phyloP scores from a whole-genome alignment of 169 alveolate genomes.

The Plasmodium gaboni region DNA sequence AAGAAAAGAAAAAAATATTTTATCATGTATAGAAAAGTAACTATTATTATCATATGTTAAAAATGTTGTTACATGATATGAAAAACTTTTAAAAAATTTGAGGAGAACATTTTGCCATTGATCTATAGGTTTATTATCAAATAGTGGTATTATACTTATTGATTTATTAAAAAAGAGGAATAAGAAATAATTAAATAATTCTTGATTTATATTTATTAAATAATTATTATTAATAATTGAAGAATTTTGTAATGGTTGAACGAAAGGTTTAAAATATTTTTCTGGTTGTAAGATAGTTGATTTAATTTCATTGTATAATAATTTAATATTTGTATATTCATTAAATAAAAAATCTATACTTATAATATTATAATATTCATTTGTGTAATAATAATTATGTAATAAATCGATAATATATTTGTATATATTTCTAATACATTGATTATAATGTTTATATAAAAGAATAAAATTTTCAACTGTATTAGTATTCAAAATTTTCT shows the following conservation, averaged over 20 bases:
- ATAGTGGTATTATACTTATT: slow-evolving; percentile 59
- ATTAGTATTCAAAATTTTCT: slow-evolving; percentile 21
- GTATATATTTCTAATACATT: slow-evolving; percentile 24
- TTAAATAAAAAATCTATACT: slow-evolving; percentile 26
- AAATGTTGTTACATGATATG: slow-evolving; percentile 25
- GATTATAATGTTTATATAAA: slow-evolving; percentile 14
- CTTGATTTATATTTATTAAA: slow-evolving; percentile 21
- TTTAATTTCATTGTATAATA: slow-evolving; percentile 31
- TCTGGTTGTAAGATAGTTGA: slow-evolving; percentile 14
- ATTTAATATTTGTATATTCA: slow-evolving; percentile 38
- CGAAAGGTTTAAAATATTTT: slow-evolving; percentile 11
- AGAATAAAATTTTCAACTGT: slow-evolving; percentile 11
- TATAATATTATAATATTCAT: slow-evolving; percentile 18
- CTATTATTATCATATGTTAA: slow-evolving; percentile 4
- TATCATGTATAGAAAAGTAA: slow-evolving; percentile 5
- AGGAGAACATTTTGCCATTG: slow-evolving; percentile 46
- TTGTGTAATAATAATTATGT: slow-evolving; percentile 33
- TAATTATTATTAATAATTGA: slow-evolving; percentile 15
- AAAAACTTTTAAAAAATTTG: slow-evolving; percentile 24
- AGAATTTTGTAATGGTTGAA: too few species aligned
- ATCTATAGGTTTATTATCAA: slow-evolving; percentile 54
- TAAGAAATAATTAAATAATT: slow-evolving; percentile 39
- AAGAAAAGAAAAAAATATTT: slow-evolving; percentile 67
- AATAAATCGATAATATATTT: slow-evolving; percentile 46
- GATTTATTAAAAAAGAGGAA: slow-evolving; percentile 71